Evolutionary conservation across 169 alveolate genomes (phyloP).

Genomic region (Babesia ovis): DNA sequence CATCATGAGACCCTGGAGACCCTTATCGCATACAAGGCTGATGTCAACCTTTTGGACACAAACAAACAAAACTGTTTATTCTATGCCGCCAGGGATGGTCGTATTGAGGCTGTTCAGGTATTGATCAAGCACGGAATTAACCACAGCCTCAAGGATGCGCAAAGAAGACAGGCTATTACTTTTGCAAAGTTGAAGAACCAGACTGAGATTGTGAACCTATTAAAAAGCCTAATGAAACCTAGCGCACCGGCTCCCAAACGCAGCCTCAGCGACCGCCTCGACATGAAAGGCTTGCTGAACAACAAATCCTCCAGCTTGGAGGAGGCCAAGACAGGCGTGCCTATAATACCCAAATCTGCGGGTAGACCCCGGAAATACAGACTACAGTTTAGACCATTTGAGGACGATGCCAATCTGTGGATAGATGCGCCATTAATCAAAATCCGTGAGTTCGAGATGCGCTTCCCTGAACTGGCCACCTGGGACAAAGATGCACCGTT

Average conservation of each 20-base stretch:
- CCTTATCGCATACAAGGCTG: constrained; percentile 83
- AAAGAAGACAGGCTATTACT: constrained; percentile 86
- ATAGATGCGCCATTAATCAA: constrained; percentile 82
- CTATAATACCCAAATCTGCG: constrained; percentile 17
- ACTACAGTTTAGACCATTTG: constrained; percentile 78
- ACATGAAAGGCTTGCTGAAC: constrained; percentile 13
- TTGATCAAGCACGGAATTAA: constrained; percentile 87
- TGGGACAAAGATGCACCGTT: constrained; percentile 77
- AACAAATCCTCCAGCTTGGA: constrained; percentile 1
- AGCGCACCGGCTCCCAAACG: constrained; percentile 9
- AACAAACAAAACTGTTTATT: constrained; percentile 88
- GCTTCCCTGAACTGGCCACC: constrained; percentile 82
- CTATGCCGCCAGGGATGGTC: constrained; percentile 90
- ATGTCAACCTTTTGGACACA: constrained; percentile 84
- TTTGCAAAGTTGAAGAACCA: constrained; percentile 89
- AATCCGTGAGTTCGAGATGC: constrained; percentile 80
- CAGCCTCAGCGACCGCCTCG: constrained; percentile 20
- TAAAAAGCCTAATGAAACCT: constrained; percentile 60
- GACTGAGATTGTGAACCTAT: constrained; percentile 80
- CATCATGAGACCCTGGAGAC: constrained; percentile 79
- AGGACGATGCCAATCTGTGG: constrained; percentile 80
- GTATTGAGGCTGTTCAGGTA: constrained; percentile 85
- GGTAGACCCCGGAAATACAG: constrained; percentile 71
- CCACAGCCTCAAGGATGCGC: constrained; percentile 84
- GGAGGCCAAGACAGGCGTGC: constrained; percentile 47